Evolutionary conservation across 2,329 filamentous ascomycete species (phyloP).

Genomic region (Chrysoporthe puriensis): DNA sequence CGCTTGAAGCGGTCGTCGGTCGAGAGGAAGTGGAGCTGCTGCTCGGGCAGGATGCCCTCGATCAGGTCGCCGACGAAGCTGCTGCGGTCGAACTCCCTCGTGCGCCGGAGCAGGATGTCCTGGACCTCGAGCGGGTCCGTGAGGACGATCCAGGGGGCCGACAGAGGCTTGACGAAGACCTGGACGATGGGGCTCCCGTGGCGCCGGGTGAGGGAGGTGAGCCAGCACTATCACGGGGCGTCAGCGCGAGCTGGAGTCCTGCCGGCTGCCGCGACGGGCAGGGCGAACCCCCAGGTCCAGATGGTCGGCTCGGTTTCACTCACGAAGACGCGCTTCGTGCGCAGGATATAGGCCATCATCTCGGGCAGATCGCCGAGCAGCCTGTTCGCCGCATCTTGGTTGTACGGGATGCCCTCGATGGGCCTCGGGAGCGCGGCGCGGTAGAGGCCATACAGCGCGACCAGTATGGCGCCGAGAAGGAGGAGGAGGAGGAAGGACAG

Average conservation of each 20-base stretch:
- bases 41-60: conserved; percentile 37
- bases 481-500: background rate
- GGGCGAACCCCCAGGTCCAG: no score
- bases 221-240: conserved; percentile 33
- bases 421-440: conserved; percentile 44
- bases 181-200: conserved; percentile 49
- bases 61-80: conserved; percentile 31
- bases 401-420: conserved; percentile 51
- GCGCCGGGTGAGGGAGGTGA: conserved; percentile 36
- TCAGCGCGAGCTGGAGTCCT: background rate
- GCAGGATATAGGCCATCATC: conserved; percentile 41
- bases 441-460: conserved; percentile 16
- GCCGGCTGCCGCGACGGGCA: no score
- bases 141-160: conserved; percentile 25
- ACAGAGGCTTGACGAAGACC: conserved; percentile 50
- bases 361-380: conserved; percentile 49
- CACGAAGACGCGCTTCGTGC: conserved; percentile 40
- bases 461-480: background rate
- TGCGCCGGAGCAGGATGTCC: conserved; percentile 31
- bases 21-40: conserved; percentile 39
- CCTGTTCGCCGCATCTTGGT: conserved; percentile 38
- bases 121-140: conserved; percentile 31
- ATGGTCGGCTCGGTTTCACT: conserved; percentile 12
- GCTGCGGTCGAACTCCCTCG: conserved; percentile 28
- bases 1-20: conserved; percentile 1